These are phyloP conservation scores for Yarrowia divulgata DNA, from an alignment of 805 yeast genomes.

Conservation along the genomic window DNA sequence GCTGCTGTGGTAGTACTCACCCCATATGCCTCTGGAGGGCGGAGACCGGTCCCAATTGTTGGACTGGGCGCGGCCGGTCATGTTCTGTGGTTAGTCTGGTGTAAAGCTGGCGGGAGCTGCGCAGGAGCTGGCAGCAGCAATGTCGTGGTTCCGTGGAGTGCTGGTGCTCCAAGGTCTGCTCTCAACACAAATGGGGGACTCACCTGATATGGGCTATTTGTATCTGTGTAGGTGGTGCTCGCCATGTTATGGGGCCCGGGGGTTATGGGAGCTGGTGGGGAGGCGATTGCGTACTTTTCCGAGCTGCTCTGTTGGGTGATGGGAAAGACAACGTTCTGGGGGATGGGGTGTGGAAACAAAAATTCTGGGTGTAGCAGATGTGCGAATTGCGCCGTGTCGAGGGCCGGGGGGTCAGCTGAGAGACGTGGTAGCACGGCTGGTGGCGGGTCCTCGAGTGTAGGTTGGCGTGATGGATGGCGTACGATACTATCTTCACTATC, in stretches of 20 bases:
- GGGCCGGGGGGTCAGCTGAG: constrained; percentile 4
- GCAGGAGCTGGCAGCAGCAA: too few species aligned
- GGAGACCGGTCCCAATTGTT: constrained; percentile 39
- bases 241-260: constrained; percentile 38
- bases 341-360: too few species aligned
- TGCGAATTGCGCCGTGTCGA: constrained; percentile 22
- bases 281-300: constrained; percentile 23
- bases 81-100: constrained; percentile 24
- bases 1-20: constrained; percentile 6
- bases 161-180: too few species aligned
- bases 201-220: constrained; percentile 31
- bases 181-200: background rate
- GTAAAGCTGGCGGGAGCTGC: background rate
- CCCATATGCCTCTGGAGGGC: constrained; percentile 36
- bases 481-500: constrained; percentile 27
- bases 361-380: background rate
- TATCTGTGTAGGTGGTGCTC: constrained; percentile 34
- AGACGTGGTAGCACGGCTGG: background rate
- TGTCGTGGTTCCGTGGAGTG: background rate
- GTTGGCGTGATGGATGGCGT: background rate
- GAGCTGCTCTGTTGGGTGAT: constrained; percentile 7
- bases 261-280: constrained; percentile 13
- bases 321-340: background rate
- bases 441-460: background rate
- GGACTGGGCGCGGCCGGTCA: constrained; percentile 38